Base-by-base conservation (phyloP, 2,329 filamentous ascomycete species). In the Cladophialophora immunda region DNA sequence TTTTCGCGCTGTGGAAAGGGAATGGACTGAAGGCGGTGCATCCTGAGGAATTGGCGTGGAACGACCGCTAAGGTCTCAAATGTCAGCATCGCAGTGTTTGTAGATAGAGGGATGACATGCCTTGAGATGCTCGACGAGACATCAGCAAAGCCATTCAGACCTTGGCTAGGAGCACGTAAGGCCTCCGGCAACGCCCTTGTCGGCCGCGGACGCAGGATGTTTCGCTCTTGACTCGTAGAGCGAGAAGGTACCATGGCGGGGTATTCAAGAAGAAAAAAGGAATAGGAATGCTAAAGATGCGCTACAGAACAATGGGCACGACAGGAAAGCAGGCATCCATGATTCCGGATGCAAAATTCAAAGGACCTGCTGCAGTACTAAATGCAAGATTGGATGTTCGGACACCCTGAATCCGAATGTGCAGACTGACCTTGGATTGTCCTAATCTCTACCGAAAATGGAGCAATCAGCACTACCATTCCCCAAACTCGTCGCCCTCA, bases 11-110 rank as follows among this genome's bases (percentile, higher is more conserved):
- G 89, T 90, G 50, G 93, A 96, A 68, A 97, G 90, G 41, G 91
- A 93, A 73, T 94, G 91, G 65, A 90, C 89, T 0, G 94, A 98
- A 1, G 94, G 94, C n/a, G 92, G 95, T 11, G 95, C 95, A 85
- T 98, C 94, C 73, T 90, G 86, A 62, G 94, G 89, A 56, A 97
- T 80, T 52, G 94, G 93, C 3, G 94, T 97, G 15, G 92, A 93
- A 66, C 87, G 87, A 67, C 93, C 92, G 80, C 93, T 96, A 72
- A 7, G 34, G 5, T 32, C 41, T 50, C 27, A 30, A 45, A 22
- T 53, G 55, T 66, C 25, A 68, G 65, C n/a, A 41, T 25, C 58
- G 22, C 36, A 45, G 6, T 27, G 25, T 4, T 19, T 4, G 55
- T 25, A 50, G 52, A 13, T 27, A 19, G 50, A 53, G 9, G 17